Percentiles rank a stretch among this genome's conserved stretches.
phyloP scores from a whole-genome alignment of 345 rosid species.

The Dipteronia sinensis region DNA sequence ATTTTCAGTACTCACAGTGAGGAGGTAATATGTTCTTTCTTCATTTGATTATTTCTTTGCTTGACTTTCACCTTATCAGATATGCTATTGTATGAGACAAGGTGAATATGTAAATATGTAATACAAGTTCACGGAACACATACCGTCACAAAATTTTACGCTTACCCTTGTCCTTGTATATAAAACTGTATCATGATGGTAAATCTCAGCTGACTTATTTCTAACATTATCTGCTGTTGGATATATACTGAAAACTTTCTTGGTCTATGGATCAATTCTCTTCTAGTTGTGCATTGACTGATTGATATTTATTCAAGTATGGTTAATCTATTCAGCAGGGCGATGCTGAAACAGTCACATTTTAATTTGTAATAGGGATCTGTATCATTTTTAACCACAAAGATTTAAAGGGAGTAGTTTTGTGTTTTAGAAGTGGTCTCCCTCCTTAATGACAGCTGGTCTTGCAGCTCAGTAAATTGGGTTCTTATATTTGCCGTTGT shows the following conservation, averaged over 20 bases:
- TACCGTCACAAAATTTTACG: background rate
- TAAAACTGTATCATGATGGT: background rate
- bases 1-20: slow-evolving; percentile 84
- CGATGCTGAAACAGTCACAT: background rate
- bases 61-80: background rate
- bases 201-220: background rate
- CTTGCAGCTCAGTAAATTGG: background rate
- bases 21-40: slow-evolving; percentile 52
- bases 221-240: background rate
- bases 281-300: background rate
- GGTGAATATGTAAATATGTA: background rate
- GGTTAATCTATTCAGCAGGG: background rate
- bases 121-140: background rate
- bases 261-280: background rate
- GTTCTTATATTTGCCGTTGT: background rate
- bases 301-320: background rate
- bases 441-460: background rate
- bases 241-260: background rate
- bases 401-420: background rate
- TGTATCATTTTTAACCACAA: background rate
- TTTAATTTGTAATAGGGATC: background rate
- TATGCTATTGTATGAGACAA: background rate
- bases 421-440: background rate
- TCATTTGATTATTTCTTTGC: slow-evolving; percentile 5
- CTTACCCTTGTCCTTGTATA: background rate